Evolutionary conservation across 768 basidiomycete genomes (phyloP), one percentile per base, ranked within the genome.

Genomic region (Lentinus brumalis): DNA sequence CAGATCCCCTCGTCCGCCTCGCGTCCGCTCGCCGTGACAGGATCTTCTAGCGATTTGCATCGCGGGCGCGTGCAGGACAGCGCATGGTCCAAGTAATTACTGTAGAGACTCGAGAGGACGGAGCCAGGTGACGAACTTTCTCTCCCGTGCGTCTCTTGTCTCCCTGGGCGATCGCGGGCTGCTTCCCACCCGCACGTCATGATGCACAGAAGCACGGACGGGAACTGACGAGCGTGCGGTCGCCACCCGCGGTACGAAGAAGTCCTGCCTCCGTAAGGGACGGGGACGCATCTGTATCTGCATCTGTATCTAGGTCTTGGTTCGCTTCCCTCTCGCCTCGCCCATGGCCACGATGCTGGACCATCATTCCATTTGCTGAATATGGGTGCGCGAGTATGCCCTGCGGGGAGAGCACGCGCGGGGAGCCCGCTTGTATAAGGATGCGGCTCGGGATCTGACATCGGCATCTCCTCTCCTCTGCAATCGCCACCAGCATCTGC

Each of bases 21-120:
- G 53, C 52, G 50, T 53, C 56, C 56, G 57, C 56, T 32, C 39
- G 51, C 53, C 59, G 15, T 30, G 49, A 32, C 51, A 57, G 44
- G 56, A 57, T 62, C 56, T n/a, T 42, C 39, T 51, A 44, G 61
- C 52, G 61, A 62, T 62, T 62, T 51, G 61, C 61, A 62, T 51
- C 56, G 39, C 9, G 26, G 9, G 26, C 38, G 56, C 56, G 52
- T 50, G 26, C 38, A 53, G 18, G 50, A 21, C 26, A 35, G 39
- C 50, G 53, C 61, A 47, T 53, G 52, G 51, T 30, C 29, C 38
- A 51, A 35, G 54, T 38, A 51, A 26, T 26, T 26, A 26, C 21
- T 26, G 21, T 26, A 26, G 21, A 26, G 21, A 26, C 21, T 26
- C 21, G 61, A 51, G 11, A 40, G 46, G 56, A 46, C n/a, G 29